phyloP scores from a whole-genome alignment of 192 early-diverging fungal genomes.

The Coemansia sp. region DNA sequence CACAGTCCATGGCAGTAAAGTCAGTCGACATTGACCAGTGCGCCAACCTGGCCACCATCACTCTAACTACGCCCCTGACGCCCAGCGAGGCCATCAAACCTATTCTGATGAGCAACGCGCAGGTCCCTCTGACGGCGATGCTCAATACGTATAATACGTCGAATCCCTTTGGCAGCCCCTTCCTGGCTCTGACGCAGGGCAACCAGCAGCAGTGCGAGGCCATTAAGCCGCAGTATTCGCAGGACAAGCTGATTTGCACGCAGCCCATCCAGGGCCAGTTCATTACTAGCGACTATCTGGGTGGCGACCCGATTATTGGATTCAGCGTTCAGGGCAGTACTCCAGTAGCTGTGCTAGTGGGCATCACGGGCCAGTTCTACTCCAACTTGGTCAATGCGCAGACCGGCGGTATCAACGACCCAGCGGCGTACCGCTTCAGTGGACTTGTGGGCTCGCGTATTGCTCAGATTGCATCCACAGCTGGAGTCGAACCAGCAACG shows the following conservation, averaged over 20 bases:
- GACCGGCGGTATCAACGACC: conserved; percentile 26
- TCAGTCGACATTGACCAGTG: conserved; percentile 29
- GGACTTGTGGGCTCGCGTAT: conserved; percentile 25
- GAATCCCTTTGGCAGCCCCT: conserved; percentile 12
- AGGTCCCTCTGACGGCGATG: neutral
- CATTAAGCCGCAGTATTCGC: conserved; percentile 13
- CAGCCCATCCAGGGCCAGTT: conserved; percentile 37
- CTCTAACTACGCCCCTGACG: conserved; percentile 12
- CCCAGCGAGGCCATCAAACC: conserved; percentile 19
- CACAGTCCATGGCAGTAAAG: conserved; percentile 11
- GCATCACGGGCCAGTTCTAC: conserved; percentile 41
- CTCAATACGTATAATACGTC: conserved; percentile 32
- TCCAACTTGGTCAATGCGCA: conserved; percentile 22
- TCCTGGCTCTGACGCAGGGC: conserved; percentile 29
- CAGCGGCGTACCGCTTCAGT: conserved; percentile 40
- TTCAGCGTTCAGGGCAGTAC: conserved; percentile 20
- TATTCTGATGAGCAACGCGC: conserved; percentile 24
- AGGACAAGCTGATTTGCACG: conserved; percentile 27
- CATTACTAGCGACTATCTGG: conserved; percentile 29
- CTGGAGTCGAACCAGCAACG: conserved; percentile 14
- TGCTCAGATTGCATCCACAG: conserved; percentile 13
- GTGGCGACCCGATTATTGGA: conserved; percentile 48
- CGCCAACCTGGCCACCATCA: conserved; percentile 37
- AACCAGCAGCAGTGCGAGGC: conserved; percentile 15
- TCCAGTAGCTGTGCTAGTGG: conserved; percentile 30